Evolutionary conservation across 768 basidiomycete genomes (phyloP).

Genomic region (Chalciporus chontae): DNA sequence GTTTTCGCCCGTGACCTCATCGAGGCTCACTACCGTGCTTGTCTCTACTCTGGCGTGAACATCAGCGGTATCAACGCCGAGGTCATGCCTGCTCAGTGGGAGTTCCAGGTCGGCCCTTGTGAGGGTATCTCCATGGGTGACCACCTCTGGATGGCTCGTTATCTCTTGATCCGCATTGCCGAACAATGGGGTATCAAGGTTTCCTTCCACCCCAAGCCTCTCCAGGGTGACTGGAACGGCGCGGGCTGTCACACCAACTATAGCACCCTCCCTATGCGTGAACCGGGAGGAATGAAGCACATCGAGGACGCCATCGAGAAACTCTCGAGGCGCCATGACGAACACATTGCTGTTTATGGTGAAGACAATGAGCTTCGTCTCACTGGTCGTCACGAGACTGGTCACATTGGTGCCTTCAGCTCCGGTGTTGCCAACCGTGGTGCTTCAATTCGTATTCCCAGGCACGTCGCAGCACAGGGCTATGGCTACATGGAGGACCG

Average conservation of each 20-base stretch:
- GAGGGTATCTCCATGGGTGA: constrained; percentile 98
- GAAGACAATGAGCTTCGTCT: constrained; percentile 96
- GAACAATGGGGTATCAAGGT: constrained; percentile 98
- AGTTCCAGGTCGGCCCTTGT: constrained; percentile 99
- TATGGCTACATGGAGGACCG: constrained; percentile 96
- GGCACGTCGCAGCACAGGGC: constrained; percentile 89
- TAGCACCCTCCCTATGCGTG: constrained; percentile 92
- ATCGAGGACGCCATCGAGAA: constrained; percentile 96
- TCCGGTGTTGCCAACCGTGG: constrained; percentile 98
- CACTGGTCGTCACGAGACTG: constrained; percentile 97
- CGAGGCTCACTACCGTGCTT: constrained; percentile 98
- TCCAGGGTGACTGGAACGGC: constrained; percentile 98
- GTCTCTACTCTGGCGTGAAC: constrained; percentile 92
- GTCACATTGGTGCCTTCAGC: constrained; percentile 86
- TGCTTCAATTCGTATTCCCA: constrained; percentile 93
- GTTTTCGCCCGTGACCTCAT: constrained; percentile 98
- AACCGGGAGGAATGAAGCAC: constrained; percentile 85
- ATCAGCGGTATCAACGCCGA: constrained; percentile 99
- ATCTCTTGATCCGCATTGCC: constrained; percentile 90
- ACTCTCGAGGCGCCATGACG: constrained; percentile 82
- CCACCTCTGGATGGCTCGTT: constrained; percentile 99
- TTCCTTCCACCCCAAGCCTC: constrained; percentile 99
- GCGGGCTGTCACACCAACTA: constrained; percentile 99
- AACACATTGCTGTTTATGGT: constrained; percentile 97
- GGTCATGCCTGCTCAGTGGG: constrained; percentile 99